Percentiles rank a stretch among this genome's conserved stretches.
phyloP scores from a whole-genome alignment of 2,329 filamentous ascomycete species.

The Colletotrichum acutatum region DNA sequence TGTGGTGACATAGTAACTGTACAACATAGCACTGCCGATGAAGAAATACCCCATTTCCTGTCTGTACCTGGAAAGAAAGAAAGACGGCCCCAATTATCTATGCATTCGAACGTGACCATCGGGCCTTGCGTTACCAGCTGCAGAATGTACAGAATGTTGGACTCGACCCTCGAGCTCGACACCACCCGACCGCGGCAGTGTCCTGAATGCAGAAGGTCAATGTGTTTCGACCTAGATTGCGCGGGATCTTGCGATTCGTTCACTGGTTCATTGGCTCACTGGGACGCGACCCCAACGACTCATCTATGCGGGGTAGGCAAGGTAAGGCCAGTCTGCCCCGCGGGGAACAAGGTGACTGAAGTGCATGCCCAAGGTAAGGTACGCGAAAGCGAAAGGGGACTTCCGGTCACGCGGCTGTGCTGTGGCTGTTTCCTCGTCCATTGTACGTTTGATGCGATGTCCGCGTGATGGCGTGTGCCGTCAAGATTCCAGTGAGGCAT shows the following conservation, averaged over 20 bases:
- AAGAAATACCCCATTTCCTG: constrained; percentile 14
- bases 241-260: not conserved
- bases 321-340: not conserved
- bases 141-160: not conserved
- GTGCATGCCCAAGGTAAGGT: constrained; percentile 9
- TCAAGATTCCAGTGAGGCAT: not conserved
- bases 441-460: too few relatives aligned
- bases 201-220: not conserved
- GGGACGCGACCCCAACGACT: not conserved
- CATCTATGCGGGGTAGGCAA: constrained; percentile 8
- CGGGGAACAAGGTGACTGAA: not conserved
- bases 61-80: not conserved
- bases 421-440: not conserved
- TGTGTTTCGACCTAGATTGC: not conserved
- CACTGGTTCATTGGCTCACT: not conserved
- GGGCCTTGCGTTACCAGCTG: too few relatives aligned
- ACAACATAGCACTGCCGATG: constrained; percentile 3
- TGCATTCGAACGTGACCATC: not conserved
- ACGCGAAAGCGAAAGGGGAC: not conserved
- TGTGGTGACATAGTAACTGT: constrained; percentile 5
- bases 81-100: not conserved
- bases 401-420: not conserved
- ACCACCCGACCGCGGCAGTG: not conserved
- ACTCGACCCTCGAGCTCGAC: not conserved
- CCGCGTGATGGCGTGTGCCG: too few relatives aligned